Base-by-base conservation (phyloP, 805 yeast genomes). In the Wickerhamiella shivajii region DNA sequence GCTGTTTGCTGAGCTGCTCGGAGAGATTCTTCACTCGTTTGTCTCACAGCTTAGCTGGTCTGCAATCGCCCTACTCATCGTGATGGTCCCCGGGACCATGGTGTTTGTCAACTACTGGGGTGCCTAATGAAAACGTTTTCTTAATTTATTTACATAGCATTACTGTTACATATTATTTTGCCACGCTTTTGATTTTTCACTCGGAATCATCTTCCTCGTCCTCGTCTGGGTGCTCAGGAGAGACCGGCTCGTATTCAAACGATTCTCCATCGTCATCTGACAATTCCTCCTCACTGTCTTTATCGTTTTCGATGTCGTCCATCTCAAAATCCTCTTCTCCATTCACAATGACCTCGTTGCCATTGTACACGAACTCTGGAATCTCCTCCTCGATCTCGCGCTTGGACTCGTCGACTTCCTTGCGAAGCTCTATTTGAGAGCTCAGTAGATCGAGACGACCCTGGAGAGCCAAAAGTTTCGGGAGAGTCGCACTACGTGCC, bases 381-480 rank as follows among this genome's bases (percentile, higher is more conserved):
- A 49, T 53, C 4, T 46, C 52, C 43, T 67, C 60, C 6, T 51
- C 48, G 13, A 39, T 41, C 18, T 40, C 43, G 53, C 48, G 37
- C 59, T 44, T 36, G 53, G 61, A 30, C 59, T 51, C 46, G 18
- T 31, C 29, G 24, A 67, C 57, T 27, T 67, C 74, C 24, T 56
- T 53, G 49, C 96, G 72, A 43, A 87, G 58, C 37, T 69, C 66
- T 8, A 81, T 64, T 56, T 87, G 97, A 3, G 83, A 68, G 42
- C 68, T 68, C 27, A 87, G 63, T 52, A 87, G 64, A 47, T 76
- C 78, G 29, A 87, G 60, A 42, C 90, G 70, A 29, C 98, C 98
- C 53, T 85, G 92, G 19, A 87, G 64, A 2, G 90, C 73, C 17
- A 85, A 57, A 33, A 87, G 61, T 24, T 70, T 66, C 6, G 85